Conservation (phyloP, 169 alveolate species). For the Plasmodium gonderi region DNA sequence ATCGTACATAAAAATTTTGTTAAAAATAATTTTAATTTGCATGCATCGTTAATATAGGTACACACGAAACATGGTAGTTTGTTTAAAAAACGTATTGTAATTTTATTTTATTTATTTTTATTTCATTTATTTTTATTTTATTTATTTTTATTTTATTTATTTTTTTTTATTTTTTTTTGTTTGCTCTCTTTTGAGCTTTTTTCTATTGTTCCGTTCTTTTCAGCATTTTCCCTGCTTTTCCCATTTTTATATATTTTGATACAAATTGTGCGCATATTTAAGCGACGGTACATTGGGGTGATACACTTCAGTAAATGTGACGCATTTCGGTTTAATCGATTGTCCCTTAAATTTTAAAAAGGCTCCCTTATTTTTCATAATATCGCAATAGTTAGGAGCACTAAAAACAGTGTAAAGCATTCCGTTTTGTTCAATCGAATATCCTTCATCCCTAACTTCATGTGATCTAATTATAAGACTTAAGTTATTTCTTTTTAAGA, state of each 20-base stretch:
- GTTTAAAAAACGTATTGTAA: neutral
- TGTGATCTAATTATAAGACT: constrained; percentile 96
- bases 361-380: constrained; percentile 99
- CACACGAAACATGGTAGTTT: neutral
- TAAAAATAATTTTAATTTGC: neutral
- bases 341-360: constrained; percentile 77
- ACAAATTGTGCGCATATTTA: constrained; percentile 87
- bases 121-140: neutral
- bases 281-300: constrained; percentile 94
- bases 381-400: constrained; percentile 99
- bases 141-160: neutral
- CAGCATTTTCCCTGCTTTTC: too few relatives aligned
- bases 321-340: constrained; percentile 86
- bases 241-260: constrained; percentile 42
- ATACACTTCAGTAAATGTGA: constrained; percentile 88
- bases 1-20: neutral
- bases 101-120: neutral
- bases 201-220: neutral
- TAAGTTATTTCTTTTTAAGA: constrained; percentile 92
- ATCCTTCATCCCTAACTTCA: constrained; percentile 99
- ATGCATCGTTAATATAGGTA: neutral
- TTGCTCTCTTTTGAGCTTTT: neutral
- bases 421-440: constrained; percentile 97
- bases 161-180: neutral
- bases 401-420: constrained; percentile 97